Conservation (phyloP, 352 stramenopile genomes). For the Phytophthora foliorum region DNA sequence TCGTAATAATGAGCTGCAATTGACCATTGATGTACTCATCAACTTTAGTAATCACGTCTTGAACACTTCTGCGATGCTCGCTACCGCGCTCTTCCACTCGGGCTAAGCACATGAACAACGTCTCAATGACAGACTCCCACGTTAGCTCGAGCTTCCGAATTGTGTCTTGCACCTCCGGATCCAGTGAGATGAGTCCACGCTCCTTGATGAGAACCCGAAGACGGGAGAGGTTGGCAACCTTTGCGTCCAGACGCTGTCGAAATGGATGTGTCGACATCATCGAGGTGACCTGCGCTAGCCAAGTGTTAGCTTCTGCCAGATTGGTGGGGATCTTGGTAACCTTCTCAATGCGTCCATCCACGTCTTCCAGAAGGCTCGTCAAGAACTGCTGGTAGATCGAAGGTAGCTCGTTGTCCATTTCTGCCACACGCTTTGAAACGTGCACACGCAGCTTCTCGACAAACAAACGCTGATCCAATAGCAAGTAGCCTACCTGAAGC, state of each 20-base stretch:
- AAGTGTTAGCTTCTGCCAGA: constrained; percentile 54
- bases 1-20: constrained; percentile 44
- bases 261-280: constrained; percentile 66
- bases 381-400: constrained; percentile 65
- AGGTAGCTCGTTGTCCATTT: constrained; percentile 58
- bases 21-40: constrained; percentile 53
- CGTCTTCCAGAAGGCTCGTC: constrained; percentile 52
- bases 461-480: constrained; percentile 64
- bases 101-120: constrained; percentile 61
- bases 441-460: constrained; percentile 44
- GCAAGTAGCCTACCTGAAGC: constrained; percentile 60
- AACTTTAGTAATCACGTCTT: constrained; percentile 56
- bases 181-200: constrained; percentile 17
- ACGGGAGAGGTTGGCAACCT: constrained; percentile 60
- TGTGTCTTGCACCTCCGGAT: constrained; percentile 19
- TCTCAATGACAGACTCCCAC: constrained; percentile 77
- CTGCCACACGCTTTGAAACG: constrained; percentile 39
- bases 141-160: constrained; percentile 62
- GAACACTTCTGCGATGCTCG: constrained; percentile 69
- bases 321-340: constrained; percentile 72
- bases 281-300: constrained; percentile 59
- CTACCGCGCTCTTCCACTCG: constrained; percentile 70
- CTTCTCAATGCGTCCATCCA: constrained; percentile 63
- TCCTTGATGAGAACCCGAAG: constrained; percentile 56
- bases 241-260: constrained; percentile 59